Evolutionary conservation across 1,139 yeast species (phyloP).

Genomic region (Yamadazyma songkhlaensis): DNA sequence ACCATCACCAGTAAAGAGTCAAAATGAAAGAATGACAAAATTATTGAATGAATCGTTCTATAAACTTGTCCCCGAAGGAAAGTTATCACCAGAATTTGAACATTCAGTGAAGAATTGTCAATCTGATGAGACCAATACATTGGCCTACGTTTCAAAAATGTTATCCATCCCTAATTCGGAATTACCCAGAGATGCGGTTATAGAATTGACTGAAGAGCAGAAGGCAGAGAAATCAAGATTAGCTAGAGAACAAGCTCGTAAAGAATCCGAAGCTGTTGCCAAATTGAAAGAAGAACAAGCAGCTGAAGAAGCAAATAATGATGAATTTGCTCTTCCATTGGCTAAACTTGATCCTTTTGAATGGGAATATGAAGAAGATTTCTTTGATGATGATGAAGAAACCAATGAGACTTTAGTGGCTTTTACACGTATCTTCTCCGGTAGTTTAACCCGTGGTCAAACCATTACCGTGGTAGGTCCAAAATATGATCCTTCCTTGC

Average conservation of each 20-base stretch:
- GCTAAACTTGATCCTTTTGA: conserved; percentile 37
- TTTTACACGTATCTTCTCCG: conserved; percentile 86
- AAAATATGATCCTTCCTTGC: conserved; percentile 71
- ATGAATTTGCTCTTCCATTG: conserved; percentile 29
- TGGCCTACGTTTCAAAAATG: conserved; percentile 89
- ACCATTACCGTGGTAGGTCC: conserved; percentile 78
- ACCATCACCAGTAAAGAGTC: conserved; percentile 75
- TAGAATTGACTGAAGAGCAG: conserved; percentile 49
- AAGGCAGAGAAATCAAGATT: conserved; percentile 62
- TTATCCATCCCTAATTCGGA: conserved; percentile 80
- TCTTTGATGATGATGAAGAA: conserved; percentile 44
- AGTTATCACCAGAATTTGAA: conserved; percentile 49
- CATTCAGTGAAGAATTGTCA: conserved; percentile 64
- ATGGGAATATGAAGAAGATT: conserved; percentile 46
- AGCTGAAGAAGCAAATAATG: conserved; percentile 19
- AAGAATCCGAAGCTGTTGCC: conserved; percentile 62
- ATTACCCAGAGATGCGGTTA: conserved; percentile 53
- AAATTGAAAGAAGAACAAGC: conserved; percentile 14
- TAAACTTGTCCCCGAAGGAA: conserved; percentile 32
- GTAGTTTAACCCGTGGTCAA: conserved; percentile 74
- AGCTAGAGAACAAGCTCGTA: conserved; percentile 69
- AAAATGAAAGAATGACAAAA: conserved; percentile 63
- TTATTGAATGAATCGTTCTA: conserved; percentile 52
- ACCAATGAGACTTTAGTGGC: conserved; percentile 71
- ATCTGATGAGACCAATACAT: conserved; percentile 51